A percentile compares a stretch with the other conserved stretches of the same genome.
phyloP scores from a whole-genome alignment of 2,329 filamentous ascomycete genomes.

The Hymenoscyphus infarciens region DNA sequence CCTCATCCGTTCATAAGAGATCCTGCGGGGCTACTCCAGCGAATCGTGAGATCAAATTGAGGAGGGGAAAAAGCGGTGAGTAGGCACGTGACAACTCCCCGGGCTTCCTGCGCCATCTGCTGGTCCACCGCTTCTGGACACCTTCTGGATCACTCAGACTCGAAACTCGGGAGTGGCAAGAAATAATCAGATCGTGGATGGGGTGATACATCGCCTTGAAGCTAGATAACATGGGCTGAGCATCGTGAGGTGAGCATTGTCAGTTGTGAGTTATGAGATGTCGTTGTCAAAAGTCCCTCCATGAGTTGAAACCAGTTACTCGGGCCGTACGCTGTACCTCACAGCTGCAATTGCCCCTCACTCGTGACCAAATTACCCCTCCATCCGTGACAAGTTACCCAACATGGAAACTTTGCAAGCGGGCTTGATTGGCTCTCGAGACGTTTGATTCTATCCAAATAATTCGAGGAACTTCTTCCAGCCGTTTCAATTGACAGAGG shows the following conservation, averaged over 20 bases:
- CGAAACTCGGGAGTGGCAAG: background rate
- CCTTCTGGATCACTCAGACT: conserved; percentile 2
- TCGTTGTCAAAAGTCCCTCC: conserved; percentile 4
- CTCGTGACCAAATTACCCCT: conserved; percentile 8
- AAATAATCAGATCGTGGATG: background rate
- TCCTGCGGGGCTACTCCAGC: conserved; percentile 13
- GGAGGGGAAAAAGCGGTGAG: conserved; percentile 23
- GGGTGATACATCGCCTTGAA: background rate
- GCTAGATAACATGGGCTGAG: background rate
- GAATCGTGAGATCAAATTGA: conserved; percentile 12
- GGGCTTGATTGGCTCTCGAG: background rate
- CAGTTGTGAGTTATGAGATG: background rate
- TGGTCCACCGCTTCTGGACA: background rate
- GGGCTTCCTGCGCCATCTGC: background rate
- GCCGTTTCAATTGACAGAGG: background rate
- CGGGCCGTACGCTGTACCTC: background rate
- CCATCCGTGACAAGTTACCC: conserved; percentile 5
- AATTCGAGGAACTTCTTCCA: conserved; percentile 4
- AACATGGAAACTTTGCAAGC: background rate
- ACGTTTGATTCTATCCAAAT: background rate
- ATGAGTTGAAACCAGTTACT: background rate
- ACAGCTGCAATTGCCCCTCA: conserved; percentile 9
- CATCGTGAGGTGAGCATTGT: background rate
- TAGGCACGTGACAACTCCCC: too few relatives aligned
- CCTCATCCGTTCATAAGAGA: conserved; percentile 22